Base-by-base conservation (phyloP, 805 yeast genomes). In the Kregervanrija delftensis region DNA sequence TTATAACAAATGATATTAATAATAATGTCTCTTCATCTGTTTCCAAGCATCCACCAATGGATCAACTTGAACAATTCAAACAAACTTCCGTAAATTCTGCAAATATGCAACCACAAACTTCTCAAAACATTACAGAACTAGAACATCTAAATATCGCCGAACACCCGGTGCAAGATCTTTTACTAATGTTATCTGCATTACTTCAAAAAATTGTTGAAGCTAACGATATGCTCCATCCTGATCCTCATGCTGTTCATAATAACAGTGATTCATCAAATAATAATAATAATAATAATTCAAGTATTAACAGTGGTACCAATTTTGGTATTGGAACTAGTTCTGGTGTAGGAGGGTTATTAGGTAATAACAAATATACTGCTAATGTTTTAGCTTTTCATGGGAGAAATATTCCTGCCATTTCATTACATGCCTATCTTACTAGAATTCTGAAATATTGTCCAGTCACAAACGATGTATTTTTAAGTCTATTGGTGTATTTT, bases 391-490 rank as follows among this genome's bases (percentile, higher is more conserved):
- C 96, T 39, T 93, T 93, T 63, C 96, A 89, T 63, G 99, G 99
- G 13, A 81, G 95, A 47, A 95, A 91, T 59, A 83, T 93, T 9
- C 99, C 99, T 1, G 96, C 95, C n/a, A 93, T 93, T 43, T 79
- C 90, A 11, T 73, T 93, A 40, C 89, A 88, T 56, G 93, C 95
- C 15, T 93, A 93, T 61, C 72, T 93, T 48, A 77, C 87, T 37
- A 79, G 99, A 59, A 91, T 93, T 30, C 77, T 91, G 61, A 91
- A 91, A 65, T 93, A 93, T 66, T 93, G 99, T 63, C 98, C 99
- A 0, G 93, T 93, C n/a, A 90, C 99, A 2, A 91, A 91, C 64
- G 98, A 93, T 61, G 98, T 93, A 32, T 93, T 90, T 63, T 68
- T 93, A 40, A 83, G 96, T 34, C 67, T 93, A 33, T 71, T 93